Percentiles rank a stretch among this genome's conserved stretches.
phyloP scores from a whole-genome alignment of 495 filamentous ascomycete genomes.

The Tuber melanosporum region DNA sequence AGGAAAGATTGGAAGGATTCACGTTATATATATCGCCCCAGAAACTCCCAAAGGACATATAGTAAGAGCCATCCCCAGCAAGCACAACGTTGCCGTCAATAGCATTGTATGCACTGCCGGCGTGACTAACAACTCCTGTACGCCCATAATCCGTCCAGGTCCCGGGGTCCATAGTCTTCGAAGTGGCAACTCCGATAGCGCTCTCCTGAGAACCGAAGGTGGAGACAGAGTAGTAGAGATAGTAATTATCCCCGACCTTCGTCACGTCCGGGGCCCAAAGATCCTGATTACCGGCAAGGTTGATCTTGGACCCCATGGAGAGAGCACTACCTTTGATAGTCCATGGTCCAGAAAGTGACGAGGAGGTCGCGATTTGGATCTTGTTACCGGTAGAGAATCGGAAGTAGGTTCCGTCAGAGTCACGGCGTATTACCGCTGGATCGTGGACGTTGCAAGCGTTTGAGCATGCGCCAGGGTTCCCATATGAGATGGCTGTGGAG shows the following conservation, averaged over 20 bases:
- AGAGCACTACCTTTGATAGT: constrained; percentile 53
- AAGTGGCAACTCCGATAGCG: constrained; percentile 64
- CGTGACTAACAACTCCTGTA: constrained; percentile 49
- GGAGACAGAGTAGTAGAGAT: constrained; percentile 66
- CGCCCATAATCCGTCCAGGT: constrained; percentile 50
- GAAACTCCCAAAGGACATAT: constrained; percentile 63
- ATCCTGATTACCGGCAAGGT: constrained; percentile 47
- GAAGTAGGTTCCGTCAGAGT: constrained; percentile 63
- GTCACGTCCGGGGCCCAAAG: constrained; percentile 61
- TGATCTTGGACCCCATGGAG: constrained; percentile 54
- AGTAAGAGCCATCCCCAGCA: constrained; percentile 45
- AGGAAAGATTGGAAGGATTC: not conserved
- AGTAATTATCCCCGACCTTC: constrained; percentile 53
- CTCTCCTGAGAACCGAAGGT: constrained; percentile 60
- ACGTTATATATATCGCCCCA: constrained; percentile 62
- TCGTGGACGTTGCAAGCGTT: constrained; percentile 61
- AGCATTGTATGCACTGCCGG: constrained; percentile 55
- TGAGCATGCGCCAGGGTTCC: constrained; percentile 52
- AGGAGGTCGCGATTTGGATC: constrained; percentile 55
- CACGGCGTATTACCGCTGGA: constrained; percentile 57
- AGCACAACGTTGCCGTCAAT: constrained; percentile 62
- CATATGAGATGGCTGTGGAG: constrained; percentile 4
- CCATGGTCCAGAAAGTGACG: constrained; percentile 60
- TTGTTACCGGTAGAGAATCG: constrained; percentile 61
- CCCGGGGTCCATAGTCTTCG: constrained; percentile 53